Evolutionary conservation across 176 grass and related monocot genomes (phyloP), one percentile per base, ranked within the genome.

Genomic region (Lolium perenne): DNA sequence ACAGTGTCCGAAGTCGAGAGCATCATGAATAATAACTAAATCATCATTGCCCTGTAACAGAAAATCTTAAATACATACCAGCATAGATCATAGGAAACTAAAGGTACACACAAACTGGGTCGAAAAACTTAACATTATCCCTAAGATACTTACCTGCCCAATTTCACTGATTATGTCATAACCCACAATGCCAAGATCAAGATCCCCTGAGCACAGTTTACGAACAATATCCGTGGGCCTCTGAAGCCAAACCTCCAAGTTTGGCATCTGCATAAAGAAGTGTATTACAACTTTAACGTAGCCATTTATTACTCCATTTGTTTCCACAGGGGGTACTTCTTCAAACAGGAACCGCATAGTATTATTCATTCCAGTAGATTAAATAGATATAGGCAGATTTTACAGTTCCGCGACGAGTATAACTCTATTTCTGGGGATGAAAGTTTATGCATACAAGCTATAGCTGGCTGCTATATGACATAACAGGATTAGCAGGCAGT

Each of bases 181-280:
- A 67, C 97, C 97, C 54, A 94, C 88, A 68, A 99, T 94, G 54
- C 93, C 97, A 69, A 99, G 92, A 67, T 96, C 97, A 61, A 99
- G 81, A 88, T 99, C 92, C 22, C 97, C 97, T 71, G 91, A 94
- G 51, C 72, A 87, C 50, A 99, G 79, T 89, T 99, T 96, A 60
- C 88, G 86, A 9, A 99, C 90, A 49, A 99, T 99, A 84, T 99
- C 97, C 62, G 91, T 99, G 23, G 97, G 97, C 80, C 94, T 95
- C 82, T 99, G 93, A 82, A 99, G 91, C 97, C 97, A 99, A 70
- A 99, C 94, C 80, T 96, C 97, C 84, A 99, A 83, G 74, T 96
- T 96, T 65, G 97, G 84, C 8, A 99, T 83, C 94, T 99, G 73
- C 26, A 88, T 61, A 83, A 45, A 13, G 89, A 60, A 40, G 16